Percentiles rank a stretch among this genome's conserved stretches.
Conservation (phyloP, 352 stramenopile genomes). For the Hyphochytrium catenoides region DNA sequence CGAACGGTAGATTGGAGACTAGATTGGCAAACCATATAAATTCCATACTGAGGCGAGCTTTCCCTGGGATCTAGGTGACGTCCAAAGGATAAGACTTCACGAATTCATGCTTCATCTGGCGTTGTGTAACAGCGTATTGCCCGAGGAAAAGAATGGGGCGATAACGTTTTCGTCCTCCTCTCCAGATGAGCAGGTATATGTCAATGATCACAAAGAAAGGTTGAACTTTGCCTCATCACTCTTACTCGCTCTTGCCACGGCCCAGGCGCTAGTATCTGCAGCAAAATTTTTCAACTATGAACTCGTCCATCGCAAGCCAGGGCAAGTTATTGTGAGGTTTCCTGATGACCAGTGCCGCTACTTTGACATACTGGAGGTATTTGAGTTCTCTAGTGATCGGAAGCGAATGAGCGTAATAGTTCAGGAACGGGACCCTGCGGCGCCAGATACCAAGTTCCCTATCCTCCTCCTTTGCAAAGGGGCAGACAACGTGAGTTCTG, state of each 20-base stretch:
- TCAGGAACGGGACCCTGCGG: slow-evolving; percentile 22
- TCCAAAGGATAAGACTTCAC: slow-evolving; percentile 25
- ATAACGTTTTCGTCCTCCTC: slow-evolving; percentile 17
- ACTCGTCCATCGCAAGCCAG: slow-evolving; percentile 35
- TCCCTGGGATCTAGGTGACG: no score
- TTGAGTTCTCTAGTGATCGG: slow-evolving; percentile 71
- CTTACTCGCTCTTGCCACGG: slow-evolving; percentile 28
- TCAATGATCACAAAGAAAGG: slow-evolving; percentile 7
- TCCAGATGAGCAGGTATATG: background rate
- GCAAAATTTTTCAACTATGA: slow-evolving; percentile 63
- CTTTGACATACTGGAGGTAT: slow-evolving; percentile 73
- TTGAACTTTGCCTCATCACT: slow-evolving; percentile 68
- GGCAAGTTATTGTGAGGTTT: slow-evolving; percentile 34
- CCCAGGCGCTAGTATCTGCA: slow-evolving; percentile 48
- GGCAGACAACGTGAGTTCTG: slow-evolving; percentile 30
- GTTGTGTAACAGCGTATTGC: slow-evolving; percentile 84
- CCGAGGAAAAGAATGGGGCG: slow-evolving; percentile 65
- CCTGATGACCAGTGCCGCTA: slow-evolving; percentile 22
- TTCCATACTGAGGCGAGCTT: slow-evolving; percentile 3
- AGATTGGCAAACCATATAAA: no score
- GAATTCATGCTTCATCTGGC: slow-evolving; percentile 63
- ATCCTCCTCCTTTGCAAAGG: slow-evolving; percentile 43
- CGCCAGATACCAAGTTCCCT: no score
- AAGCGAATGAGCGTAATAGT: slow-evolving; percentile 68
- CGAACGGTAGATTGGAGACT: no score